Evolutionary conservation across 257 asterid genomes (phyloP).

Genomic region (Asclepias syriaca): DNA sequence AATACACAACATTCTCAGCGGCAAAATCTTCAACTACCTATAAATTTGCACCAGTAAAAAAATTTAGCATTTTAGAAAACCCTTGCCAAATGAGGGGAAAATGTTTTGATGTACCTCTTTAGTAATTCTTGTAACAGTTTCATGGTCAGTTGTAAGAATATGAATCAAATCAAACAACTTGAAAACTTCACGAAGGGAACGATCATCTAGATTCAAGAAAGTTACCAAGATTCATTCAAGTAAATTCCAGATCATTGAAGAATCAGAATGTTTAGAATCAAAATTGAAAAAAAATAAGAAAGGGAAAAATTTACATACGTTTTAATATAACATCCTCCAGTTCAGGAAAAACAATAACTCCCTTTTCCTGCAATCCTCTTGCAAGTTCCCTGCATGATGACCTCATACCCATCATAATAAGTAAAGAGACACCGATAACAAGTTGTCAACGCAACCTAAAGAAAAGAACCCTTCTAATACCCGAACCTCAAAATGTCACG

Average conservation of each 20-base stretch:
- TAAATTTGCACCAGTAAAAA: conserved; percentile 3
- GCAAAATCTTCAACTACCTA: conserved; percentile 95
- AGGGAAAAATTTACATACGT: conserved; percentile 32
- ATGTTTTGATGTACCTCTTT: conserved; percentile 49
- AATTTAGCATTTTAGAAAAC: background rate
- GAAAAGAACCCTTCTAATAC: background rate
- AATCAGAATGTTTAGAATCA: background rate
- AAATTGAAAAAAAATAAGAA: background rate
- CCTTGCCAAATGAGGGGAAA: conserved; percentile 8
- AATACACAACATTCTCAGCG: conserved; percentile 82
- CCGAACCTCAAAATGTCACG: background rate
- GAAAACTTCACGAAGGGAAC: conserved; percentile 79
- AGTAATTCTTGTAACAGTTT: conserved; percentile 75
- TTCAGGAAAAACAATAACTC: conserved; percentile 50
- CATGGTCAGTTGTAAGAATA: conserved; percentile 72
- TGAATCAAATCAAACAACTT: conserved; percentile 89
- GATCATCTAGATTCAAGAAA: conserved; percentile 51
- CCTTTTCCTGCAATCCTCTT: conserved; percentile 61
- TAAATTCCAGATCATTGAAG: background rate
- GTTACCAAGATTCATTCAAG: conserved; percentile 20
- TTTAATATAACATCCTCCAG: conserved; percentile 73
- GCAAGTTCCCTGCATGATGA: conserved; percentile 70
- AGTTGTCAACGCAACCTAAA: background rate
- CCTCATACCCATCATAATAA: background rate
- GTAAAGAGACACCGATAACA: background rate